Evolutionary conservation across 129 eudicot genomes (phyloP), one percentile per base, ranked within the genome.

Genomic region (Helianthus tuberosus): DNA sequence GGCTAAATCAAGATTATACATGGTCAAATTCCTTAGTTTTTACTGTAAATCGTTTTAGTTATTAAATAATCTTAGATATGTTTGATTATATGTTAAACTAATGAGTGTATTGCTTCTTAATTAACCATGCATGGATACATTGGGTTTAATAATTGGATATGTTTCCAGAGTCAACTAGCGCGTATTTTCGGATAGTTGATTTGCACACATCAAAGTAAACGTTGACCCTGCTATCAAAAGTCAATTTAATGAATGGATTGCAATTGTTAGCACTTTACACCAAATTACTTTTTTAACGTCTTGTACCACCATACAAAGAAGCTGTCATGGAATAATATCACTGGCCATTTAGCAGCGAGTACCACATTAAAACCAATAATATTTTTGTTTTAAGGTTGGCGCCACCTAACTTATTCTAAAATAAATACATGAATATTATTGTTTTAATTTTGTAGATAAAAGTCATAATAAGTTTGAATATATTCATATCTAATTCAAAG

Each of bases 131-230:
- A 4, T 11, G n/a, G 14, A 48, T 48, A 48, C 14, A 48, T 48
- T 48, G 52, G n/a, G 52, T 48, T 48, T 48, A 48, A 48, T 48
- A 3, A 48, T 48, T 3, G 14, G 52, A 48, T 11, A 48, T 48
- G 15, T 0, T 11, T 12, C 47, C 2, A 43, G 9, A 43, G 47
- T 43, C 47, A 43, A 43, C 20, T 51, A 3, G 20, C 57, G 8
- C 57, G 57, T 51, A 51, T 14, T 51, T n/a, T n/a, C 57, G 20
- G 9, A 41, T 41, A 8, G 23, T 62, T 74, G 70, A 62, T 54
- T 64, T 25, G 61, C 12, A n/a, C 48, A 6, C 47, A 43, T 27
- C 43, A 75, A 75, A 66, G 73, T 66, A 41, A 66, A 75, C 79
- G 73, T 53, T 66, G 61, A 75, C 73, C 25, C 32, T 1, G 55